Evolutionary conservation across 768 basidiomycete genomes (phyloP), one percentile per base, ranked within the genome.

Genomic region (Russula sp.): DNA sequence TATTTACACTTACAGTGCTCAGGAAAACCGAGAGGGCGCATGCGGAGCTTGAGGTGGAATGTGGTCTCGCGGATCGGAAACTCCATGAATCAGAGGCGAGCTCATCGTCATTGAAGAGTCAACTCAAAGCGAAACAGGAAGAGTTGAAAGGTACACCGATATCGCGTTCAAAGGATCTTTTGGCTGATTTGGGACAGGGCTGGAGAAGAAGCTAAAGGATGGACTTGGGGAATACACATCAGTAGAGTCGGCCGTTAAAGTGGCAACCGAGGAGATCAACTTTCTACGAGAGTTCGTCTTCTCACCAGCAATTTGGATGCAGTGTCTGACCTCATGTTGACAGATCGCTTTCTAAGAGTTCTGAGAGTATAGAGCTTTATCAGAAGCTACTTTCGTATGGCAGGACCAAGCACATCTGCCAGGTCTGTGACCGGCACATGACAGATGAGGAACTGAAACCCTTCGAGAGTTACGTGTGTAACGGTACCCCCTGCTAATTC

Each of bases 21-120:
- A 96, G 93, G 29, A 78, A 83, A 56, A 87, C 86, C 69, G 91
- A 94, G 60, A 73, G 75, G 4, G 85, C 88, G 59, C 76, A 84
- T 50, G 70, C 70, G 2, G 80, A 81, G 41, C 64, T 78, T 5
- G 81, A 83, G 56, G 70, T 49, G 11, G 73, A 82, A 29, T 71
- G 77, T 29, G 61, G 66, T 65, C 69, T 74, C 2, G 80, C 80
- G 3, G 85, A 83, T 68, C 79, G 80, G 54, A 76, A 76, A 43
- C 72, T 90, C 5, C 86, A 89, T 57, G 79, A 82, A 13, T 75
- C 83, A 4, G 87, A 93, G 68, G 77, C 84, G 1, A 80, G 78
- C 7, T 70, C 92, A 6, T 80, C 79, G 7, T 83, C 80, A 51
- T 74, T 85, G 35, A 86, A 83, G 67, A 71, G 75, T 9, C 84